phyloP scores from a whole-genome alignment of 2,329 filamentous ascomycete genomes.

The Monosporascus sp. region DNA sequence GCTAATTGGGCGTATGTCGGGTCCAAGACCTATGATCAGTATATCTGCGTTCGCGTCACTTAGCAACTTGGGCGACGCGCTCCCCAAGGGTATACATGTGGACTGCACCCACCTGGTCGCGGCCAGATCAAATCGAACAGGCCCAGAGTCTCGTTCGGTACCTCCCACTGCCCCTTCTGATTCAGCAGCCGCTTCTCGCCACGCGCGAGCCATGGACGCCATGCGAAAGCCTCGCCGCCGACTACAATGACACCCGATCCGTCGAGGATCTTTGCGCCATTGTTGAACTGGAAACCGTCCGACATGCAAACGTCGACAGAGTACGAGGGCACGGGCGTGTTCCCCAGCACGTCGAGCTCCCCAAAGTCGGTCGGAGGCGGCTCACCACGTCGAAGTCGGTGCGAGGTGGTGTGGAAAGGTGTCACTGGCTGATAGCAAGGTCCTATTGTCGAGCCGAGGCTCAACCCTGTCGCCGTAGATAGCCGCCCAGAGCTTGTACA shows the following conservation, averaged over 20 bases:
- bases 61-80: not conserved
- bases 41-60: conserved; percentile 55
- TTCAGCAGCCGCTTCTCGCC: conserved; percentile 55
- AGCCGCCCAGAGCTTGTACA: conserved; percentile 6
- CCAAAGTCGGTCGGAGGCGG: conserved; percentile 57
- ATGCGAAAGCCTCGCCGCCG: conserved; percentile 80
- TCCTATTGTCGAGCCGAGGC: conserved; percentile 1
- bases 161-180: conserved; percentile 74
- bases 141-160: conserved; percentile 65
- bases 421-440: conserved; percentile 4
- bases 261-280: conserved; percentile 63
- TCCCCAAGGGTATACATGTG: not conserved
- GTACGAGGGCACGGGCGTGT: conserved; percentile 71
- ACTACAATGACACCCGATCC: conserved; percentile 73
- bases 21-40: conserved; percentile 82
- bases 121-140: conserved; percentile 77
- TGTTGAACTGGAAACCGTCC: conserved; percentile 84
- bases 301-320: conserved; percentile 75
- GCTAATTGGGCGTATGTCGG: conserved; percentile 68
- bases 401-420: conserved; percentile 17
- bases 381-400: conserved; percentile 2
- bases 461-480: conserved; percentile 1
- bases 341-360: conserved; percentile 72
- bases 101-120: conserved; percentile 64
- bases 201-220: conserved; percentile 70